Percentiles rank a stretch among this genome's conserved stretches.
These are phyloP conservation scores for Dactylonectria estremocensis DNA, from an alignment of 2,329 filamentous ascomycete species.

Conservation along the genomic window DNA sequence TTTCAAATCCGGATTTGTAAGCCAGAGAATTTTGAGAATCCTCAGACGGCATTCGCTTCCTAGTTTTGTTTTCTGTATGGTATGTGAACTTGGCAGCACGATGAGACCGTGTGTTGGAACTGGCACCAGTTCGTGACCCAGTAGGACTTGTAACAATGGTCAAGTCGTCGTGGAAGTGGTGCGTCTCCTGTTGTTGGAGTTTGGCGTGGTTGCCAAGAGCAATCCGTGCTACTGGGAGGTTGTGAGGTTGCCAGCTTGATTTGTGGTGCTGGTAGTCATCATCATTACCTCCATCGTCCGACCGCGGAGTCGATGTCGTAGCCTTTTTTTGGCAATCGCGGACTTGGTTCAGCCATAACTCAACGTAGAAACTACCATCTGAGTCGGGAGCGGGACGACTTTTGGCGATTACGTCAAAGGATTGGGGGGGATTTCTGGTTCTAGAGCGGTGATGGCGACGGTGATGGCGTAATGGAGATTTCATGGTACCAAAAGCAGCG, in stretches of 20 bases:
- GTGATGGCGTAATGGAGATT: neutral
- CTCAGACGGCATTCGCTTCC: neutral
- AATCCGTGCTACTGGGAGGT: slow-evolving; percentile 18
- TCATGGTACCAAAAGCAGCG: slow-evolving; percentile 14
- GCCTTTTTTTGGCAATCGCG: neutral
- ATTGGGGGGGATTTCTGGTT: neutral
- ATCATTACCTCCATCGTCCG: neutral
- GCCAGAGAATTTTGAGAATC: slow-evolving; percentile 14
- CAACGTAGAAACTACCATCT: neutral
- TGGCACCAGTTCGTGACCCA: neutral
- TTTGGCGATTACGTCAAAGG: neutral
- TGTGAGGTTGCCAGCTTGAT: slow-evolving; percentile 22
- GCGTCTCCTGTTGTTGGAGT: neutral
- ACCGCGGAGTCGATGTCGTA: neutral
- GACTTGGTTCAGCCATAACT: slow-evolving; percentile 10
- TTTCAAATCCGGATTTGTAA: slow-evolving; percentile 58
- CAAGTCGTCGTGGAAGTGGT: slow-evolving; percentile 9
- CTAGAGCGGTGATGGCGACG: neutral
- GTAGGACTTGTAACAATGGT: slow-evolving; percentile 13
- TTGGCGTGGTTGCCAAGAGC: neutral
- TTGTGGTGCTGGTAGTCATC: neutral
- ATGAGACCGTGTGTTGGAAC: slow-evolving; percentile 2
- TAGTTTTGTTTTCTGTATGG: slow-evolving; percentile 28
- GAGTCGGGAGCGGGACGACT: too few species aligned
- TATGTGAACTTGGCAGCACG: slow-evolving; percentile 5